Evolutionary conservation across 1,284 basidiomycete genomes (phyloP), one percentile per base, ranked within the genome.

Genomic region (Jaminaea rosea): DNA sequence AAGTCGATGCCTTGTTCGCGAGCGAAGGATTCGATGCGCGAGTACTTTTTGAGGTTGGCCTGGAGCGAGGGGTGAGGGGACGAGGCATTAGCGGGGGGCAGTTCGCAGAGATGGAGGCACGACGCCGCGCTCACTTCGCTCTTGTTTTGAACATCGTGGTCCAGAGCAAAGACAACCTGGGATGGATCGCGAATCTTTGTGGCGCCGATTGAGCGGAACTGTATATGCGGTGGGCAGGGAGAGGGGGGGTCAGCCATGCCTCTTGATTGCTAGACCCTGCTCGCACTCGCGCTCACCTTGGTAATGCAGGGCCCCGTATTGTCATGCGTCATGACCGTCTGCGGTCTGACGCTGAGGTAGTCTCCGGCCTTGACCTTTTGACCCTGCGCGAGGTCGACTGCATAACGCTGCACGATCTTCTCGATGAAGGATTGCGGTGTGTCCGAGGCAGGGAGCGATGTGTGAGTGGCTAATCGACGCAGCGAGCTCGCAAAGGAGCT

Each of bases 121-220:
- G n/a, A n/a, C n/a, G n/a, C n/a, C n/a, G n/a, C n/a, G n/a, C n/a
- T n/a, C n/a, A n/a, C n/a, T 42, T 42, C 39, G 0, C 88, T 85
- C 73, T 87, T 88, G 78, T 99, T 99, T 76, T 98, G 93, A 0
- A 98, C 91, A 71, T 99, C 94, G 75, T 99, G 93, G 74, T 98
- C 93, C 36, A 99, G 82, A 1, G 93, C 92, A 77, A 96, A 97
- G 31, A 98, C 91, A 3, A 87, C 85, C 69, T 94, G 91, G 44
- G 78, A 79, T 2, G 87, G 83, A 72, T 93, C 83, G 62, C 84
- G 80, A 60, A 98, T 85, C 60, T 81, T 83, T 5, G 84, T 91
- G 45, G 90, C 93, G 19, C 90, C 89, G 59, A 98, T 90, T 5
- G 90, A 90, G 56, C 88, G 86, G 80, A 98, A 99, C 88, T 92